A percentile compares a stretch with the other conserved stretches of the same genome.
Conservation (phyloP, 2,329 filamentous ascomycete genomes). For the Aspergillus fijiensis region DNA sequence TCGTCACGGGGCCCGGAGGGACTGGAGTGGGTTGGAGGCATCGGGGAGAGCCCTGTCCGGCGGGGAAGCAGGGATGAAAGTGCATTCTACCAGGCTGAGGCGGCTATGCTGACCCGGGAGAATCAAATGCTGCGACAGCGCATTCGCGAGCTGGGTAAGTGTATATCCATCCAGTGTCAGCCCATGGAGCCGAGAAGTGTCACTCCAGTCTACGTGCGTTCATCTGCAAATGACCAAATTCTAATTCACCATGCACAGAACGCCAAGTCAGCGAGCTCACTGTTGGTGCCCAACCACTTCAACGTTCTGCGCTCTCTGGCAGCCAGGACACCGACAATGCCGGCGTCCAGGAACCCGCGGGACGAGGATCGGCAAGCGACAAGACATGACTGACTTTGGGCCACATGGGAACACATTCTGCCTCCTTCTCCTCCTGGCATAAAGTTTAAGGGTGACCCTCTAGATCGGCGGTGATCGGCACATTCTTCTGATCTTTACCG, state of each 20-base stretch:
- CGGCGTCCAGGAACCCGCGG: conserved; percentile 13
- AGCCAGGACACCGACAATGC: conserved; percentile 10
- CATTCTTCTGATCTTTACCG: not conserved
- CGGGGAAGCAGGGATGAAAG: conserved; percentile 48
- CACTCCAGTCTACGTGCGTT: too few species aligned
- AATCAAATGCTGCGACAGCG: conserved; percentile 50
- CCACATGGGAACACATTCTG: not conserved
- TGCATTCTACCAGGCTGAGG: conserved; percentile 50
- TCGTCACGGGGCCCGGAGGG: conserved; percentile 25
- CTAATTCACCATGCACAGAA: conserved; percentile 22
- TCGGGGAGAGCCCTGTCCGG: conserved; percentile 30
- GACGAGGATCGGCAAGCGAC: conserved; percentile 19
- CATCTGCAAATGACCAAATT: not conserved
- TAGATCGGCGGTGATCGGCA: conserved; percentile 5
- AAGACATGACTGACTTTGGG: conserved; percentile 19
- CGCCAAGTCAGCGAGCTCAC: conserved; percentile 33
- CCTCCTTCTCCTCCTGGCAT: not conserved
- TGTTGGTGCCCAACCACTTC: conserved; percentile 11
- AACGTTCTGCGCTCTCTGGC: conserved; percentile 7
- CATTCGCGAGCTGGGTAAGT: conserved; percentile 48
- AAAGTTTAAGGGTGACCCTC: not conserved
- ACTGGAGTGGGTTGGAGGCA: conserved; percentile 26
- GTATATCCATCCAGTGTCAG: not conserved
- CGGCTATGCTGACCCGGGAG: conserved; percentile 46
- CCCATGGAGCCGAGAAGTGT: not conserved